Percentiles rank a stretch among this genome's conserved stretches.
phyloP scores from a whole-genome alignment of 371 early-diverging fungal genomes.

The Mucor mucedo region DNA sequence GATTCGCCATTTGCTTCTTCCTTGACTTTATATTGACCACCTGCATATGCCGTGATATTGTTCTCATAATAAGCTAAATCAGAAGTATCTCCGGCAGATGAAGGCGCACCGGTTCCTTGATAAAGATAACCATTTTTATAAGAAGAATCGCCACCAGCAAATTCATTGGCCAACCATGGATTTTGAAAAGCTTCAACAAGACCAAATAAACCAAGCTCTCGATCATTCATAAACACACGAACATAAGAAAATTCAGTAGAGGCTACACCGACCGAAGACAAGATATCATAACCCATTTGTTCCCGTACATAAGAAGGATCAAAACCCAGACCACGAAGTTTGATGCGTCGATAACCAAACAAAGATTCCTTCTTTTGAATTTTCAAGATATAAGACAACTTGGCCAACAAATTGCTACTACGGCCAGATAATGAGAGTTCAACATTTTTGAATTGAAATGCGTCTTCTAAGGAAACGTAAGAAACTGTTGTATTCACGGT shows the following conservation, averaged over 20 bases:
- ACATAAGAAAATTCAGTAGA: conserved; percentile 49
- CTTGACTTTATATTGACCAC: conserved; percentile 30
- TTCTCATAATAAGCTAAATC: conserved; percentile 19
- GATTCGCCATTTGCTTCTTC: conserved; percentile 3
- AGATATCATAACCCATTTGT: conserved; percentile 39
- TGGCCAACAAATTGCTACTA: conserved; percentile 26
- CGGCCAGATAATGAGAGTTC: conserved; percentile 32
- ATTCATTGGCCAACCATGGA: conserved; percentile 25
- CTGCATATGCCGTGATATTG: conserved; percentile 11
- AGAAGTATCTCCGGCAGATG: neutral
- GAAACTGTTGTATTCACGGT: too few relatives aligned
- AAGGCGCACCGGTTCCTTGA: conserved; percentile 13
- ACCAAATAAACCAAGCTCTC: conserved; percentile 27
- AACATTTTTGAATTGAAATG: conserved; percentile 15
- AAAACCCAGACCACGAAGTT: conserved; percentile 44
- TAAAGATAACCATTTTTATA: conserved; percentile 21
- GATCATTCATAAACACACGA: conserved; percentile 24
- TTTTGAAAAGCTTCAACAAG: conserved; percentile 28
- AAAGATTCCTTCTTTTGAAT: conserved; percentile 21
- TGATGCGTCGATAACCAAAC: conserved; percentile 51
- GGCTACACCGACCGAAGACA: conserved; percentile 49
- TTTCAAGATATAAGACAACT: conserved; percentile 30
- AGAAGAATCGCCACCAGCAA: conserved; percentile 10
- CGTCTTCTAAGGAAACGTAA: neutral
- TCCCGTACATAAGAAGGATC: conserved; percentile 56